Base-by-base conservation (phyloP, 2,329 filamentous ascomycete species). In the Neonectria neomacrospora region DNA sequence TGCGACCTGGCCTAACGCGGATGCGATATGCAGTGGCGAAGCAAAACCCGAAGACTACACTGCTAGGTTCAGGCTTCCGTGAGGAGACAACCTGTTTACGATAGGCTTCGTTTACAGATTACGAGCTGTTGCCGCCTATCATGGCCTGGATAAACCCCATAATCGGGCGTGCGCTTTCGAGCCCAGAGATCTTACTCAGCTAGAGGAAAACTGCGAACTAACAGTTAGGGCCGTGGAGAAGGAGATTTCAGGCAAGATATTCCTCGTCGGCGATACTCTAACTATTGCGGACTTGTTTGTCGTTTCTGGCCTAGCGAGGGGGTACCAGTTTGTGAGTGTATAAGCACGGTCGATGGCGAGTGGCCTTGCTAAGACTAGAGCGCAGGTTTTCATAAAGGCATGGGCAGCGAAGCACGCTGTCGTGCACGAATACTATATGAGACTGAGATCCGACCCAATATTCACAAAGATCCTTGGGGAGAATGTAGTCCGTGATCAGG, bases 121-220 rank as follows among this genome's bases (percentile, higher is more conserved):
- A 61, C 20, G 61, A 64, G 32, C 3, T 64, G 30, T 32, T 64
- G 2, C 61, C 61, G 3, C 61, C 61, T 4, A 64, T 64, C 37
- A 64, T 64, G 61, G 61, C 61, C 4, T 64, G 56, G 57, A 64
- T 64, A 12, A 64, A 64, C 18, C 61, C 61, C 10, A 61, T 64
- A 14, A 64, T 64, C 16, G 61, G 61, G 3, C 56, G 61, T 3
- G 54, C 61, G 1, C 32, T 51, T n/a, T 58, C 61, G 4, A 61
- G 56, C 11, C 52, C 61, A 12, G 61, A 64, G 41, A 58, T 61
- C 32, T 64, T 3, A n/a, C 41, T 12, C 51, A 61, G 26, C n/a
- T 64, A 2, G 61, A 64, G 11, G 37, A 60, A 14, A 61, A 61
- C 28, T 64, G 61, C 20, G 61, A 64, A 30, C 28, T 57, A 0